A percentile compares a stretch with the other conserved stretches of the same genome.
These are phyloP conservation scores for bread wheat (Triticum aestivum) DNA, from an alignment of 176 grass and related monocot genomes.

Conservation along the genomic window IWGSC_CS_RefSeq_v2.1 NC_057795.1:524542225-524542724, in stretches of 20 bases:
- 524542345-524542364: background rate
- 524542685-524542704: constrained; percentile 33
- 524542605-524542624: background rate
- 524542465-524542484: constrained; percentile 97
- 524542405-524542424: constrained; percentile 86
- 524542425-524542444: constrained; percentile 88
- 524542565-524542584: background rate
- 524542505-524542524: constrained; percentile 74
- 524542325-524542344: constrained; percentile 17
- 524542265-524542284: background rate
- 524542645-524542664: background rate
- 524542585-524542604: background rate
- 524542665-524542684: constrained; percentile 62
- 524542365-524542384: background rate
- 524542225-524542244: background rate
- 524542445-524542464: constrained; percentile 84
- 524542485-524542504: constrained; percentile 83
- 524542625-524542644: background rate
- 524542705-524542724: constrained; percentile 50
- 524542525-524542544: constrained; percentile 92
- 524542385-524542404: background rate
- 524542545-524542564: constrained; percentile 23
- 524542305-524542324: background rate
- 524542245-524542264: background rate
- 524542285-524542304: background rate